Evolutionary conservation across 208 protist genomes (phyloP), one percentile per base, ranked within the genome.

Genomic region (Leishmania lainsoni): DNA sequence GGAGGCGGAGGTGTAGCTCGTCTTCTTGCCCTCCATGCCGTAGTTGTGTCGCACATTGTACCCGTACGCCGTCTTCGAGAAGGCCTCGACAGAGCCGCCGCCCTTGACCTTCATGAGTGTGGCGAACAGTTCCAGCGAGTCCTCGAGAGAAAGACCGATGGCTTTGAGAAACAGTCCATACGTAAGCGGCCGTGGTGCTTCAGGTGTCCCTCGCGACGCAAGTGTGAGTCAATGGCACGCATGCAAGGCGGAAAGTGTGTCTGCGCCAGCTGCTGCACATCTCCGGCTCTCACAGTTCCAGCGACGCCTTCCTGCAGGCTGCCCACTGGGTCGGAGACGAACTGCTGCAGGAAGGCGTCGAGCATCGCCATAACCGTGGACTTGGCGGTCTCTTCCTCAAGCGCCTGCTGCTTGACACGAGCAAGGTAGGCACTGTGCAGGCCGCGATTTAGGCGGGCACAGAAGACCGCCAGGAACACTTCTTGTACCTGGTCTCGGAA

Each of bases 231-330:
- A 22, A 98, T 82, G 76, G 91, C 90, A 26, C 93, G 89, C 96
- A 98, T 98, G 88, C 96, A 98, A 29, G 92, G 89, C n/a, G 96
- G 94, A 79, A 98, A 97, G 85, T 98, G 96, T 45, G 88, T 91
- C 80, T 94, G 87, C 14, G 96, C 92, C 16, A 97, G 85, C 26
- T 87, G 73, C 69, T 89, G 90, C 49, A 98, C 93, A 79, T 98
- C 95, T 42, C 90, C 87, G 12, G 88, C 90, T 42, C 80, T 74
- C 74, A 97, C 86, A n/a, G 86, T 74, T 22, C 92, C 93, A 49
- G 81, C 81, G 63, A 86, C 78, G 1, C 87, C 90, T 75, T 95
- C 91, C 83, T 90, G 73, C 78, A 95, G 74, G 16, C 68, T 85
- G 81, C 90, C 89, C 20, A 78, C 70, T 12, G 93, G 89, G 78